A percentile compares a stretch with the other conserved stretches of the same genome.
These are phyloP conservation scores for Ogataea wickerhamii DNA, from an alignment of 805 yeast genomes.

Conservation along the genomic window DNA sequence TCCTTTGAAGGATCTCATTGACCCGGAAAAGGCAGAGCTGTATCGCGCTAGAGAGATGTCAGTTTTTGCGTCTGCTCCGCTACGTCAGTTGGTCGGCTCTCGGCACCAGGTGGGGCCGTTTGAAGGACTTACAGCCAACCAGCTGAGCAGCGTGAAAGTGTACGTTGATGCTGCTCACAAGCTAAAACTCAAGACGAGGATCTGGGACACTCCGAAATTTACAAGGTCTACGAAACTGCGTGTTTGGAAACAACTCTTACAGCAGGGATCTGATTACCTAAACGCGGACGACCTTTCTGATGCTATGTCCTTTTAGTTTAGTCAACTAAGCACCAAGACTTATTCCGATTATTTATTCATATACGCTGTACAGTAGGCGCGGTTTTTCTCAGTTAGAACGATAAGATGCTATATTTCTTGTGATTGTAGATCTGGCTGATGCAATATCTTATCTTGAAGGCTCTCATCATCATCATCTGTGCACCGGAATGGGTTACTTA, in stretches of 20 bases:
- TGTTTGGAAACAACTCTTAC: slow-evolving; percentile 48
- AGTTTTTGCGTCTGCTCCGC: slow-evolving; percentile 23
- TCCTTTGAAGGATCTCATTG: slow-evolving; percentile 34
- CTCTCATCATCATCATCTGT: too few relatives aligned
- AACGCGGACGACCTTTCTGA: slow-evolving; percentile 58
- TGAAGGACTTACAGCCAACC: slow-evolving; percentile 34
- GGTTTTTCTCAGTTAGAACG: too few relatives aligned
- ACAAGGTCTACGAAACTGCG: slow-evolving; percentile 44
- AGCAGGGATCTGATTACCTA: slow-evolving; percentile 50
- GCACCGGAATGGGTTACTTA: too few relatives aligned
- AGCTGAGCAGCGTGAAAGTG: slow-evolving; percentile 27
- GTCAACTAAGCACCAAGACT: too few relatives aligned
- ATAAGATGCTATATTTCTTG: too few relatives aligned
- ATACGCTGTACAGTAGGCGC: too few relatives aligned
- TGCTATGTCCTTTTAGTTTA: slow-evolving; percentile 7
- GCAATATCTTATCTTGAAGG: too few relatives aligned
- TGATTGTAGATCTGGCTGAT: too few relatives aligned
- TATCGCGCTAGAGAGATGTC: slow-evolving; percentile 22
- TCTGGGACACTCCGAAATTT: slow-evolving; percentile 74
- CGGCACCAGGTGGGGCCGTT: slow-evolving; percentile 10
- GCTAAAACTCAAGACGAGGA: slow-evolving; percentile 50
- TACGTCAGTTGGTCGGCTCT: slow-evolving; percentile 19
- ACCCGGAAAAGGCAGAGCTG: slow-evolving; percentile 12
- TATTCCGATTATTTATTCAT: too few relatives aligned
- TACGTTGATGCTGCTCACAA: slow-evolving; percentile 40